Evolutionary conservation across 768 basidiomycete species (phyloP).

Genomic region (Termitomyces sp.): DNA sequence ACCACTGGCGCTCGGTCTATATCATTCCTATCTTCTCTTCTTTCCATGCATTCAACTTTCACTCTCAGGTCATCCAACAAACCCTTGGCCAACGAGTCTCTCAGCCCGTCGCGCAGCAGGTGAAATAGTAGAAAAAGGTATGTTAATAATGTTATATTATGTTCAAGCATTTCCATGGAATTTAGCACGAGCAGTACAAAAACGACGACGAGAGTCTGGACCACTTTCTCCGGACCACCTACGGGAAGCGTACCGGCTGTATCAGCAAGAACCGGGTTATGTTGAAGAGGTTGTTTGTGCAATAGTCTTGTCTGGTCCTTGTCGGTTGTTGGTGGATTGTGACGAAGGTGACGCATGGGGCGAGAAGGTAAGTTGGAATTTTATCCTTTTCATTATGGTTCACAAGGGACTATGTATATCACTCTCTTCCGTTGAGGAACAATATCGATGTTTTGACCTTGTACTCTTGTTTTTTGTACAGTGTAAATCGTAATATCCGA

Average conservation of each 20-base stretch:
- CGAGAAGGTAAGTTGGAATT: no score
- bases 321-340: no score
- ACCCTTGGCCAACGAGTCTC: no score
- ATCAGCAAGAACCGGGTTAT: slow-evolving; percentile 76
- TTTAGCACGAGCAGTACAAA: slow-evolving; percentile 82
- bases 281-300: slow-evolving; percentile 75
- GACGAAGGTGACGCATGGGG: background rate
- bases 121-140: no score
- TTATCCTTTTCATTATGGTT: background rate
- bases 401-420: background rate
- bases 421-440: background rate
- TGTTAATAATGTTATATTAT: no score
- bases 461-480: background rate
- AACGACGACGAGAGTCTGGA: slow-evolving; percentile 66
- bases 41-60: no score
- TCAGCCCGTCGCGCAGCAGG: no score
- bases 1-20: no score
- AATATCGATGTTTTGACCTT: background rate
- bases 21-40: no score
- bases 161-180: no score
- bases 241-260: slow-evolving; percentile 83
- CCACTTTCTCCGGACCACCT: slow-evolving; percentile 86
- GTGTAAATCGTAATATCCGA: no score
- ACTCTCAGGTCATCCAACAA: no score
- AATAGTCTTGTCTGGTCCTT: slow-evolving; percentile 29